Evolutionary conservation across 331 rosid genomes (phyloP).

Genomic region (Quercus tomentella): DNA sequence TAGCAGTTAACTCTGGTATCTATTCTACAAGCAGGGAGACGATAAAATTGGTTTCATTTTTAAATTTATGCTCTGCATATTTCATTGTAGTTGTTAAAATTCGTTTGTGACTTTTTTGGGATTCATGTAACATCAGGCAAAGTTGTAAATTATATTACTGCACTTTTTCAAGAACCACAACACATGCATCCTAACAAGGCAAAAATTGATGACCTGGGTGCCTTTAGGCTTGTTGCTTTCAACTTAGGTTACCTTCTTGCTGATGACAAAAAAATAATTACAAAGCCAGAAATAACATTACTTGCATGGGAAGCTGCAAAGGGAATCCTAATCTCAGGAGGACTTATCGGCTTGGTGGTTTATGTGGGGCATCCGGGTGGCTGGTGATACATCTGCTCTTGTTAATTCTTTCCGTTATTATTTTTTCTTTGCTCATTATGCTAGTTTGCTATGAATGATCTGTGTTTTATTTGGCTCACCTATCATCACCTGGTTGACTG

Average conservation of each 20-base stretch:
- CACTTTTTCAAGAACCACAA: not conserved
- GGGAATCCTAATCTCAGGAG: conserved; percentile 51
- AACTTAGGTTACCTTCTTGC: conserved; percentile 90
- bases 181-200: not conserved
- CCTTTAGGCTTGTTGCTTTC: conserved; percentile 80
- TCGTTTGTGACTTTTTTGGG: not conserved
- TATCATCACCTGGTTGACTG: not conserved
- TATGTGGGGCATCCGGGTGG: conserved; percentile 94
- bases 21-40: not conserved
- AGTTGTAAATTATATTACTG: not conserved
- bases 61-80: not conserved
- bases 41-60: not conserved
- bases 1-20: too few relatives aligned
- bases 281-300: conserved; percentile 62
- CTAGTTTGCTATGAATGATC: conserved; percentile 7
- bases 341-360: conserved; percentile 80
- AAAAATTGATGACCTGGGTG: conserved; percentile 21
- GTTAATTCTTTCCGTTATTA: not conserved
- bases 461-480: not conserved
- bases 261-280: conserved; percentile 65
- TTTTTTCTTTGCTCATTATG: not conserved
- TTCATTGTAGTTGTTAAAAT: not conserved
- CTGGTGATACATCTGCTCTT: conserved; percentile 38
- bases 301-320: conserved; percentile 68
- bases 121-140: not conserved